Base-by-base conservation (phyloP, 352 stramenopile genomes). In the Globisporangium emineosum region DNA sequence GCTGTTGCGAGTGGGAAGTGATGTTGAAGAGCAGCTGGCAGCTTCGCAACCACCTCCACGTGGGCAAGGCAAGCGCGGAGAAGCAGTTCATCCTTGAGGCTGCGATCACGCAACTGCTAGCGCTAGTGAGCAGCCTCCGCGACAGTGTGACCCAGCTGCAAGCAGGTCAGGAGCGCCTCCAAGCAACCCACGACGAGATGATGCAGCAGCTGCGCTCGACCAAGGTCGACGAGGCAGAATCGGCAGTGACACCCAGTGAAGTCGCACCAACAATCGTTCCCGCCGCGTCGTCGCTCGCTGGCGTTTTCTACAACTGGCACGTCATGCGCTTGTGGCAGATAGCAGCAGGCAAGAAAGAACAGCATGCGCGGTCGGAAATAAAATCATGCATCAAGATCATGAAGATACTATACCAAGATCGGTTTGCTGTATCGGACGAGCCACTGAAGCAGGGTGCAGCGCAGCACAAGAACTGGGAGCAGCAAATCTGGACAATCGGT, bases 251-350 rank as follows among this genome's bases (percentile, higher is more conserved):
- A 37, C 32, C 3, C 32, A 9, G 5, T 37, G 3, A 12, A 3
- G 3, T 13, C 49, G 12, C 23, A 23, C 5, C 23, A 9, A 6
- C 23, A 27, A 29, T 53, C 21, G 21, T 32, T 6, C 47, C 23
- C 8, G 23, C 32, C 47, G 47, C 47, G 9, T 10, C 47, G 12
- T 54, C 17, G 47, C 47, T 54, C 21, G 47, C 47, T 12, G 47
- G 47, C 4, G 47, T 54, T 23, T 54, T 54, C 49, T 33, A 35
- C 49, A 54, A 54, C 49, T 54, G 49, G 25, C 49, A 54, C 49
- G n/a, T 8, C 23, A 33, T 54, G 49, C 23, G 49, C 0, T 25
- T 54, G 25, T 54, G 49, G 25, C 3, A 54, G 4, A 9, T 35
- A 0, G 49, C 5, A 33, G 23, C 12, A 21, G 49, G 21, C 49